Evolutionary conservation across 2,329 filamentous ascomycete species (phyloP).

Genomic region (Neonectria sp.): DNA sequence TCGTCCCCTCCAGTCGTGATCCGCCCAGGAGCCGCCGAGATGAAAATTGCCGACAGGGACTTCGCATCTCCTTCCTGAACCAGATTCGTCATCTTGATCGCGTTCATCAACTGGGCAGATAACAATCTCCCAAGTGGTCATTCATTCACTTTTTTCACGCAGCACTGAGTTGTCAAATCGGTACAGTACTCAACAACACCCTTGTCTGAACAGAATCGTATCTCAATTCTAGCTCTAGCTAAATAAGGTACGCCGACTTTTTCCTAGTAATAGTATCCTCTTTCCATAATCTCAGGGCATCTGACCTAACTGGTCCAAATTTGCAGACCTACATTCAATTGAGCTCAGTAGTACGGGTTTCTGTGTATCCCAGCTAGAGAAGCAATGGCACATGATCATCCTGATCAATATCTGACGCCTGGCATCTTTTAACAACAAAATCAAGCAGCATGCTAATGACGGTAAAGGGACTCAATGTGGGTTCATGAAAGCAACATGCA

Average conservation of each 20-base stretch:
- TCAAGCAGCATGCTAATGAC: constrained; percentile 5
- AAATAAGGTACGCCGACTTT: not conserved
- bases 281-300: constrained; percentile 15
- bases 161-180: too few species aligned
- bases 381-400: constrained; percentile 15
- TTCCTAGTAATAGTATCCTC: constrained; percentile 1
- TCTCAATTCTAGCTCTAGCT: constrained; percentile 1
- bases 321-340: constrained; percentile 1
- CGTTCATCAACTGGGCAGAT: not conserved
- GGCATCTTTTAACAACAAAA: constrained; percentile 4
- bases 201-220: not conserved
- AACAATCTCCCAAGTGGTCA: not conserved
- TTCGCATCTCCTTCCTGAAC: not conserved
- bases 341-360: constrained; percentile 9
- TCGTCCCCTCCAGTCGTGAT: not conserved
- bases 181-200: not conserved
- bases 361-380: constrained; percentile 6
- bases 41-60: not conserved
- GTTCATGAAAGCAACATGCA: constrained; percentile 3
- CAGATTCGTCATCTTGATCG: not conserved
- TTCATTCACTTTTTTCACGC: not conserved
- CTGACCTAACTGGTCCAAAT: constrained; percentile 6
- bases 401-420: not conserved
- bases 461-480: not conserved
- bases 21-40: not conserved